Conservation (phyloP, 2,329 filamentous ascomycete species). For the Neophaeococcomyces mojaviensis region DNA sequence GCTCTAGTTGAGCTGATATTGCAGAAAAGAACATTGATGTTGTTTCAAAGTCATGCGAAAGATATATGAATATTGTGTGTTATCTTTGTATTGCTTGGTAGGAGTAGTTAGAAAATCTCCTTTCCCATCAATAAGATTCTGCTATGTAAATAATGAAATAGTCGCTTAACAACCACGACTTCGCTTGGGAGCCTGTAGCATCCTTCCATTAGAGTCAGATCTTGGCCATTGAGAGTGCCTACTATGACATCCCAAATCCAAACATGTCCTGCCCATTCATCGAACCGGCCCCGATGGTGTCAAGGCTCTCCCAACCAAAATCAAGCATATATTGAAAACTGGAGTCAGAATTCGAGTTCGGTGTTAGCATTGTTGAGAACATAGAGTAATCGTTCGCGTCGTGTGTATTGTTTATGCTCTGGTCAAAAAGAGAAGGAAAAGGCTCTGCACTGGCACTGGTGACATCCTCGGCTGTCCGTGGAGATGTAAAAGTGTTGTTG, state of each 20-base stretch:
- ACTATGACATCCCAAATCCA: neutral
- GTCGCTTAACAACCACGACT: too few relatives aligned
- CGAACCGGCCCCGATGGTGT: constrained; percentile 15
- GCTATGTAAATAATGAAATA: too few relatives aligned
- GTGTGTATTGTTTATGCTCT: neutral
- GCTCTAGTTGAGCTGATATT: too few relatives aligned
- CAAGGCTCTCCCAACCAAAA: constrained; percentile 20
- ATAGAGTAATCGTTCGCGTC: constrained; percentile 5
- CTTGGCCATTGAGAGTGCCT: too few relatives aligned
- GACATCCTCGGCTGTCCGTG: neutral
- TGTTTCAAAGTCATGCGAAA: too few relatives aligned
- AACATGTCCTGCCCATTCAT: neutral
- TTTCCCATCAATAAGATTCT: too few relatives aligned
- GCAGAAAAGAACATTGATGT: too few relatives aligned
- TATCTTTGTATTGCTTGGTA: too few relatives aligned
- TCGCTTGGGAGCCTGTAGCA: too few relatives aligned
- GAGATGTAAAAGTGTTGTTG: neutral
- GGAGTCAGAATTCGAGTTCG: constrained; percentile 12
- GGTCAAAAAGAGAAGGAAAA: neutral
- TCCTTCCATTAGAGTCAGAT: too few relatives aligned
- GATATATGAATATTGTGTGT: too few relatives aligned
- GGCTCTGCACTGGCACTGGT: neutral
- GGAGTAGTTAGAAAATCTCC: too few relatives aligned
- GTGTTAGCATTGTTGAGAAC: constrained; percentile 6
- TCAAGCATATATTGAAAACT: constrained; percentile 18